These are phyloP conservation scores for Colletotrichum sp. DNA, from an alignment of 2,329 filamentous ascomycete genomes.

Conservation along the genomic window DNA sequence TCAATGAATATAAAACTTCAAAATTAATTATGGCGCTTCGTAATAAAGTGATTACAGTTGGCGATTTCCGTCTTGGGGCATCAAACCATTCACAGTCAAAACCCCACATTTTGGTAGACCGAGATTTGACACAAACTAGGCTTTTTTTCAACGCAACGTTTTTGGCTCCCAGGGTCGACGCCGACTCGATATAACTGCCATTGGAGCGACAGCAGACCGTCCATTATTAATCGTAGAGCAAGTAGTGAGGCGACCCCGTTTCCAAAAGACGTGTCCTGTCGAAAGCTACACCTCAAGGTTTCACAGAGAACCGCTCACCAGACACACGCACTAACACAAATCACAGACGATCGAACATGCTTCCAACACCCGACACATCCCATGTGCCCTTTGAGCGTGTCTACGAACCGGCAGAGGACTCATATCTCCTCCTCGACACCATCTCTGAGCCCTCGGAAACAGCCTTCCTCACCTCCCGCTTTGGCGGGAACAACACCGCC, in stretches of 20 bases:
- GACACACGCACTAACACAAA: background rate
- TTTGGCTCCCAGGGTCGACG: background rate
- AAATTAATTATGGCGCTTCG: background rate
- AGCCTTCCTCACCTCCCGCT: slow-evolving; percentile 70
- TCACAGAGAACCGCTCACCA: background rate
- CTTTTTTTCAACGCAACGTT: background rate
- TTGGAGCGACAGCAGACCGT: background rate
- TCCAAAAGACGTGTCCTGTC: background rate
- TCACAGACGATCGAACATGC: slow-evolving; percentile 58
- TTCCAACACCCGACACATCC: slow-evolving; percentile 91
- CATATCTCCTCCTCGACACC: slow-evolving; percentile 91
- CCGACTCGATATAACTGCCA: background rate
- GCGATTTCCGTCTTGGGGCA: background rate
- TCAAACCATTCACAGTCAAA: background rate
- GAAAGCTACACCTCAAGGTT: background rate
- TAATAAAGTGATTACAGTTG: background rate
- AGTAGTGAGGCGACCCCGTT: background rate
- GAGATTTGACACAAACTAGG: background rate
- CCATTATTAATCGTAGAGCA: background rate
- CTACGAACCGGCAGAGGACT: slow-evolving; percentile 97
- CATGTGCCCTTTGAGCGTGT: slow-evolving; percentile 89
- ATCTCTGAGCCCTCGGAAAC: slow-evolving; percentile 76
- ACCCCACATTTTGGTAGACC: background rate
- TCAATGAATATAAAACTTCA: background rate
- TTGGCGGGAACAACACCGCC: slow-evolving; percentile 43